Evolutionary conservation across 2,329 filamentous ascomycete species (phyloP).

Genomic region (Exophiala xenobiotica): DNA sequence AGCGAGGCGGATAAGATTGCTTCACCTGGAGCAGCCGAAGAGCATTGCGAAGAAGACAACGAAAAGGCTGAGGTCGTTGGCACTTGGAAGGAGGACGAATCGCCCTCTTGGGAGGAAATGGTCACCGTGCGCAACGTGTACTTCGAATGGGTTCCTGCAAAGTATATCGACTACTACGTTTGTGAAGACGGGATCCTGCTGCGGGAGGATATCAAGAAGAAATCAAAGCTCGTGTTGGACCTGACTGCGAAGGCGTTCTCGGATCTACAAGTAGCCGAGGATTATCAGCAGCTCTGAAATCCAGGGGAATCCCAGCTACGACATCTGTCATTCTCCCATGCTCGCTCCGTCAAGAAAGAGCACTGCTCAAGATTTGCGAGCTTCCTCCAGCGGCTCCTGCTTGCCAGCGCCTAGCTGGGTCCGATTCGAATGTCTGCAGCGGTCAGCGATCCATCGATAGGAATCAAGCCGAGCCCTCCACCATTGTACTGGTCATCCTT

Average conservation of each 20-base stretch:
- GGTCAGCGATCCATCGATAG: not conserved
- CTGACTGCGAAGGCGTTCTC: conserved; percentile 17
- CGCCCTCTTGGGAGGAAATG: conserved; percentile 18
- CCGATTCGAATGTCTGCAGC: not conserved
- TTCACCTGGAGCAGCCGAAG: conserved; percentile 43
- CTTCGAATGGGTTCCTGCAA: conserved; percentile 60
- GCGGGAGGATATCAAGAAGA: conserved; percentile 27
- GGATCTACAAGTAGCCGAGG: not conserved
- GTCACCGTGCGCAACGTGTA: conserved; percentile 50
- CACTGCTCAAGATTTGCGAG: no score
- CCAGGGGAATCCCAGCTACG: no score
- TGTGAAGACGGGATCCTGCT: conserved; percentile 52
- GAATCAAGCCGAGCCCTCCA: conserved; percentile 3
- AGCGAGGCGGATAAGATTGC: conserved; percentile 64
- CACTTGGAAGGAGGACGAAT: conserved; percentile 8
- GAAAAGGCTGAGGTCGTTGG: conserved; percentile 50
- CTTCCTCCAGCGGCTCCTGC: not conserved
- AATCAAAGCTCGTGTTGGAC: conserved; percentile 11
- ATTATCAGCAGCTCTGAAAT: not conserved
- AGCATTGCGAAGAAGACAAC: conserved; percentile 53
- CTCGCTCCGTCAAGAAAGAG: no score
- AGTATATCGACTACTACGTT: conserved; percentile 55
- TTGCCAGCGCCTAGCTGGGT: not conserved
- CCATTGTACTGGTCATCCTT: conserved; percentile 1
- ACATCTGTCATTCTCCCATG: no score